Evolutionary conservation across 345 rosid genomes (phyloP).

Genomic region (Aethionema arabicum): DNA sequence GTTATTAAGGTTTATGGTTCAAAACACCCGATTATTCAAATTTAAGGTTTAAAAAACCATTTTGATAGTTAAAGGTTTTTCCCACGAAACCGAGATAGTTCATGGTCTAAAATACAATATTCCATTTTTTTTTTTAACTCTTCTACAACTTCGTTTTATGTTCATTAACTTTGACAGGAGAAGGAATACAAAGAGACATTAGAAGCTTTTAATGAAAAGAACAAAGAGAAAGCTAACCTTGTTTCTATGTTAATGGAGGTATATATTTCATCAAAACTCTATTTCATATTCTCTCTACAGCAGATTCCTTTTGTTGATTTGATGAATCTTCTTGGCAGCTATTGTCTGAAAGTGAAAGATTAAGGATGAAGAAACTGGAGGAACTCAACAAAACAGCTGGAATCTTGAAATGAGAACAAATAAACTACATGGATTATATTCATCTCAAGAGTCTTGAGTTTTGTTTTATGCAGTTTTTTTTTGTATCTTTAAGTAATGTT

Average conservation of each 20-base stretch:
- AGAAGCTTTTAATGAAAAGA: constrained; percentile 80
- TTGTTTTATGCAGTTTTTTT: constrained; percentile 3
- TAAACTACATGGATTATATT: constrained; percentile 1
- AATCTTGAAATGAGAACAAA: constrained; percentile 32
- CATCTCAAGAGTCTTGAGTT: constrained; percentile 3
- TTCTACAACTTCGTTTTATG: too few species aligned
- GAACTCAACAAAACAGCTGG: constrained; percentile 68
- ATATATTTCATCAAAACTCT: constrained; percentile 3
- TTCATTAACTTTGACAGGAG: constrained; percentile 47
- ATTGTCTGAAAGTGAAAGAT: constrained; percentile 65
- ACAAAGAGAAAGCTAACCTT: constrained; percentile 55
- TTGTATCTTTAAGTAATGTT: constrained; percentile 10
- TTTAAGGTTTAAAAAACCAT: too few species aligned
- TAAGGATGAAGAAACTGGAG: constrained; percentile 73
- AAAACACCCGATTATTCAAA: too few species aligned
- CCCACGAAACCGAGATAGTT: too few species aligned
- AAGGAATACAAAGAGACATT: constrained; percentile 58
- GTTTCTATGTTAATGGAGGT: constrained; percentile 41
- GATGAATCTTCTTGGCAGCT: constrained; percentile 43
- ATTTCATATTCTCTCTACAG: neutral
- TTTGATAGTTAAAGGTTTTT: too few species aligned
- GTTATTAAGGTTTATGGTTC: too few species aligned
- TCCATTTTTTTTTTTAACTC: too few species aligned
- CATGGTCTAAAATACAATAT: too few species aligned
- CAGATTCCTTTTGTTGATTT: constrained; percentile 12